Evolutionary conservation across 2,329 filamentous ascomycete species (phyloP).

Genomic region (Apiospora phragmitis): DNA sequence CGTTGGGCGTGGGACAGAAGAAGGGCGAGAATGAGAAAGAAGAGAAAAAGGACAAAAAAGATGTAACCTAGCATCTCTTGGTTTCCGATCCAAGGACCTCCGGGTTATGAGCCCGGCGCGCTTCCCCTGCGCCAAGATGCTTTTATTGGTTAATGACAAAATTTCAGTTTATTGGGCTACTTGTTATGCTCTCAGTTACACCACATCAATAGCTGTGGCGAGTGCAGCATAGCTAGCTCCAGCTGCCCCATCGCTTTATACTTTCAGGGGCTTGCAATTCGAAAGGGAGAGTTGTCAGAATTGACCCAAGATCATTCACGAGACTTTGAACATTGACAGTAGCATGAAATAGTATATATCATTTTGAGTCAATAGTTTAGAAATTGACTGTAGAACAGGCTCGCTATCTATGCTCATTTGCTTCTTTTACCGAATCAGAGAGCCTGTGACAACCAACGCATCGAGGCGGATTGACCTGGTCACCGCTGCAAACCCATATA

Average conservation of each 20-base stretch:
- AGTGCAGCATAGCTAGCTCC: background rate
- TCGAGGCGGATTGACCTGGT: background rate
- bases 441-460: background rate
- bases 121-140: slow-evolving; percentile 29
- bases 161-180: background rate
- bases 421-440: background rate
- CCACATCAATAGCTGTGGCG: background rate
- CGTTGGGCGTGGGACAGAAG: no score
- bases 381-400: background rate
- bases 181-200: background rate
- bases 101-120: slow-evolving; percentile 31
- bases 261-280: background rate
- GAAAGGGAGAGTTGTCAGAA: background rate
- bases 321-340: no score
- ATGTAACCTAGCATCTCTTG: slow-evolving; percentile 23
- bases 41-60: background rate
- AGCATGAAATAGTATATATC: background rate
- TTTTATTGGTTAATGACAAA: slow-evolving; percentile 10
- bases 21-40: background rate
- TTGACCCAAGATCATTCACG: background rate
- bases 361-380: background rate
- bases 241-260: background rate
- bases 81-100: slow-evolving; percentile 29
- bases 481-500: background rate
- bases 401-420: background rate